Evolutionary conservation across 192 early-diverging fungal species (phyloP).

Genomic region (Backusella luteola): DNA sequence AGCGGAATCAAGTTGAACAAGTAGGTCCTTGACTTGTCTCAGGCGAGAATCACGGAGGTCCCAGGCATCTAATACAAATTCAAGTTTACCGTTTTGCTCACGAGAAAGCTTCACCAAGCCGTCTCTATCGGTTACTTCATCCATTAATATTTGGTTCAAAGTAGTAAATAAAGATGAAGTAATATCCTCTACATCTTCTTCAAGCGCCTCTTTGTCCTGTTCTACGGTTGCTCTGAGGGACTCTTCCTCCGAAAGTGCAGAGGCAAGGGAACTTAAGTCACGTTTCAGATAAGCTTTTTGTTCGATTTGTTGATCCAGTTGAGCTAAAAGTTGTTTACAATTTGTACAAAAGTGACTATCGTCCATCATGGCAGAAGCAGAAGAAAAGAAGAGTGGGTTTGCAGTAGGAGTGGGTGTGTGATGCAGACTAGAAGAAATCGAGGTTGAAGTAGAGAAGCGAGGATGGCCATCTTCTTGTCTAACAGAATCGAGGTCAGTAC

Average conservation of each 20-base stretch:
- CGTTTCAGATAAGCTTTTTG: constrained; percentile 47
- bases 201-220: constrained; percentile 32
- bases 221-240: constrained; percentile 31
- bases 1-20: constrained; percentile 44
- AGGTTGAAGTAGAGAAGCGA: constrained; percentile 8
- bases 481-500: constrained; percentile 4
- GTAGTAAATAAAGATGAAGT: constrained; percentile 34
- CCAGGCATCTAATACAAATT: constrained; percentile 23
- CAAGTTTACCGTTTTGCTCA: constrained; percentile 25
- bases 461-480: not conserved
- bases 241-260: constrained; percentile 41
- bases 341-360: constrained; percentile 35
- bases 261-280: constrained; percentile 39
- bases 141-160: constrained; percentile 46
- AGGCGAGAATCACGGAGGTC: constrained; percentile 33
- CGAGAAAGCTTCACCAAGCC: constrained; percentile 32
- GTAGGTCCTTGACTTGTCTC: constrained; percentile 40
- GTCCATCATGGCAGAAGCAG: not conserved
- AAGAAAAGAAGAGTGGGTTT: constrained; percentile 1
- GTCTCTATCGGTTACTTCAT: constrained; percentile 42
- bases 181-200: constrained; percentile 44
- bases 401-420: not conserved
- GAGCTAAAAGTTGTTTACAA: constrained; percentile 41
- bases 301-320: constrained; percentile 50
- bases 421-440: not conserved